Conservation (phyloP, 345 rosid genomes). For the Isatis tinctoria region DNA sequence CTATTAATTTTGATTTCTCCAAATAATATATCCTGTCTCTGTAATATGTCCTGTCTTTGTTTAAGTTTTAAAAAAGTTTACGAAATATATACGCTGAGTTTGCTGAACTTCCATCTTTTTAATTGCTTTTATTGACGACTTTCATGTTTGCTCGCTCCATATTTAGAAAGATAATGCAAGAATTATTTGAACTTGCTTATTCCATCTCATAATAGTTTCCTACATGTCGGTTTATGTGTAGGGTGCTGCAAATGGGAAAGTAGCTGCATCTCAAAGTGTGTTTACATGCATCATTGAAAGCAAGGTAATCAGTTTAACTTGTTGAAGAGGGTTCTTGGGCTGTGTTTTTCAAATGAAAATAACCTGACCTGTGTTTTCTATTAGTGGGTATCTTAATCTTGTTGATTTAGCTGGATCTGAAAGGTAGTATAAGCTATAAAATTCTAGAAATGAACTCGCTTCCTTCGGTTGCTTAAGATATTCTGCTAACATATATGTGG, state of each 20-base stretch:
- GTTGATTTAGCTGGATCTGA: conserved; percentile 99
- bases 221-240: conserved; percentile 26
- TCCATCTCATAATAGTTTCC: no score
- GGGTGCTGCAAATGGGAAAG: conserved; percentile 98
- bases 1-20: no score
- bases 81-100: no score
- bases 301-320: conserved; percentile 47
- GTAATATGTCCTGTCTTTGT: no score
- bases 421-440: conserved; percentile 46
- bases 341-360: background rate
- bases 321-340: background rate
- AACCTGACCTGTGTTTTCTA: conserved; percentile 5
- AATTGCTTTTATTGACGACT: no score
- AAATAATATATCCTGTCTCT: no score
- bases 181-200: no score
- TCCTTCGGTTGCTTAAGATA: background rate
- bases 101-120: no score
- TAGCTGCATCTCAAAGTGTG: conserved; percentile 98
- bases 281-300: conserved; percentile 95
- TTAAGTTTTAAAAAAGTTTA: no score
- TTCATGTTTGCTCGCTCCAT: no score
- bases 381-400: conserved; percentile 97
- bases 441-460: background rate
- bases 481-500: conserved; percentile 21
- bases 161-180: no score